phyloP scores from a whole-genome alignment of 2,329 filamentous ascomycete genomes.

The Aspergillus vadensis region DNA sequence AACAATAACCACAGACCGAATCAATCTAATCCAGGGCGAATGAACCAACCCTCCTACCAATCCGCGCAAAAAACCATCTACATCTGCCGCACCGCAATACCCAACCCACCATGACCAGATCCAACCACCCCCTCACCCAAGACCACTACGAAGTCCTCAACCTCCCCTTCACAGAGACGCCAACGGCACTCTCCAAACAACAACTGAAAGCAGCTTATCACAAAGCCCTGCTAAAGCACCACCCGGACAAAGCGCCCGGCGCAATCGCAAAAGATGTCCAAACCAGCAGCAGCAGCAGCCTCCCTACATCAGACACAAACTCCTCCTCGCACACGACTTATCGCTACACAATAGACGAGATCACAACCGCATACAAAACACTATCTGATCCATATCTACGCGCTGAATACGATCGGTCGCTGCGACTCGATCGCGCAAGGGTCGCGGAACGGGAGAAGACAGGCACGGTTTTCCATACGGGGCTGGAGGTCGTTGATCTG shows the following conservation, averaged over 20 bases:
- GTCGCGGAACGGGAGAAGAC: slow-evolving; percentile 29
- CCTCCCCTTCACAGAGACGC: slow-evolving; percentile 34
- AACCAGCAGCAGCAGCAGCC: background rate
- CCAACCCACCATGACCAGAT: slow-evolving; percentile 22
- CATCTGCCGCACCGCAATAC: background rate
- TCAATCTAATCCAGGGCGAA: background rate
- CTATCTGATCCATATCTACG: slow-evolving; percentile 50
- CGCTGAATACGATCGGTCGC: slow-evolving; percentile 52
- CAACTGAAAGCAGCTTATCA: slow-evolving; percentile 60
- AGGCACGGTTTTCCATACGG: slow-evolving; percentile 48
- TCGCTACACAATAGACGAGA: slow-evolving; percentile 56
- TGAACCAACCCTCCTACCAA: background rate
- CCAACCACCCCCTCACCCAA: slow-evolving; percentile 10
- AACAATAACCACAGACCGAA: background rate
- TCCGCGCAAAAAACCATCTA: background rate
- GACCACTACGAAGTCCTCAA: slow-evolving; percentile 46
- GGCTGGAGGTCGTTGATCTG: slow-evolving; percentile 60
- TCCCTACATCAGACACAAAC: background rate
- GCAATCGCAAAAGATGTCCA: slow-evolving; percentile 18
- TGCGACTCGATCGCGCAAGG: slow-evolving; percentile 40
- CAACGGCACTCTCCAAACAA: slow-evolving; percentile 36
- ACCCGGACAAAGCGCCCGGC: slow-evolving; percentile 58
- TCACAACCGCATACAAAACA: slow-evolving; percentile 60
- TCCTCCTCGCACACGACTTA: background rate
- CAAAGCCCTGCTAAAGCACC: slow-evolving; percentile 57